Evolutionary conservation across 1,139 yeast genomes (phyloP), one percentile per base, ranked within the genome.

Genomic region (Saccharomyces pastorianus): DNA sequence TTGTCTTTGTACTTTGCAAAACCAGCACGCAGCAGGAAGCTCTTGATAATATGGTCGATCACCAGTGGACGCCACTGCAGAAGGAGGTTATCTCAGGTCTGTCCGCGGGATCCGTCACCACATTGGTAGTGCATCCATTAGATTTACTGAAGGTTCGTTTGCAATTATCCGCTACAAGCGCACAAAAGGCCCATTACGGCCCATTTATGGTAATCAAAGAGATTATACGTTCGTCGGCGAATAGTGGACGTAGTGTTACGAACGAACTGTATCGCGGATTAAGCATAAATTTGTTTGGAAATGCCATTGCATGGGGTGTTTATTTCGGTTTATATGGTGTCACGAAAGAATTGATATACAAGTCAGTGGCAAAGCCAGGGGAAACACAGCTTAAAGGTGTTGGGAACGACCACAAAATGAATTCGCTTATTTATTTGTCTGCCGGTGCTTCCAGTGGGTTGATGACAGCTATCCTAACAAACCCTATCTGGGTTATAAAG

Each of bases 401-500:
- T 6, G 41, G 61, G 44, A 64, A 64, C 17, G 70, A 69, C 51
- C 56, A 61, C 13, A 57, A 61, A 29, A 59, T 71, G 51, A 56
- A 59, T 3, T 57, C 71, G 1, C 49, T 59, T 42, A 54, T 62
- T 52, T 83, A 81, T 63, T 63, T 83, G 48, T 54, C 71, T 3
- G 73, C 85, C 51, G 85, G 88, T 1, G 76, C 81, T 49, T 58
- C 75, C 3, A 91, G 98, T 0, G 99, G 99, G 0, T 64, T 83
- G 31, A 64, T 83, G 8, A 89, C 97, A 0, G 79, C 95, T 0
- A 58, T 88, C 0, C 51, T 87, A 14, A 91, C 99, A 0, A 93
- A 90, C 67, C 99, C 99, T 0, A 79, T 93, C 38, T 93, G 99
- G 99, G 98, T 93, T 32, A 89, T 93, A 46, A 93, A 93, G 70